These are phyloP conservation scores for Balansia obtecta DNA, from an alignment of 2,329 filamentous ascomycete species.

Conservation along the genomic window DNA sequence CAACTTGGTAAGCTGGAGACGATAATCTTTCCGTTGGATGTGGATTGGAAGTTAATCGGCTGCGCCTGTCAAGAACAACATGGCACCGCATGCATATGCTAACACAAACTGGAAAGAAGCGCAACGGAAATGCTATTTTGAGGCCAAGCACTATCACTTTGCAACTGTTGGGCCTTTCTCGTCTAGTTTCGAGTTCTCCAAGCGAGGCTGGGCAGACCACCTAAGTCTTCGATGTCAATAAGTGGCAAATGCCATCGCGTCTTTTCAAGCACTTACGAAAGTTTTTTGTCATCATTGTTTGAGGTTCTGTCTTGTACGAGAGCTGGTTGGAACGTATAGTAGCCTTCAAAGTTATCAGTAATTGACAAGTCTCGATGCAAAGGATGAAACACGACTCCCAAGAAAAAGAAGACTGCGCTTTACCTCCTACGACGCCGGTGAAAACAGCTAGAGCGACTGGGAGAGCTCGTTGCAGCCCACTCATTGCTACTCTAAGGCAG, in stretches of 20 bases:
- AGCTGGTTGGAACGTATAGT: conserved; percentile 25
- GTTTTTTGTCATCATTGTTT: conserved; percentile 1
- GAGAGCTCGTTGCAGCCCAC: conserved; percentile 21
- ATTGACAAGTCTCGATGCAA: neutral
- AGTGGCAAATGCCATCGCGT: neutral
- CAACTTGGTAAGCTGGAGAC: too few species aligned
- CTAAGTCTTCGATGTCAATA: neutral
- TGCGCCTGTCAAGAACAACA: too few species aligned
- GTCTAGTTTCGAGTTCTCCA: neutral
- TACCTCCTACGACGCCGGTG: conserved; percentile 25
- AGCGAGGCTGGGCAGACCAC: neutral
- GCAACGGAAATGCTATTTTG: neutral
- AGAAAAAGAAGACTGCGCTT: neutral
- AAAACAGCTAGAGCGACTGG: conserved; percentile 24
- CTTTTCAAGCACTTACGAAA: neutral
- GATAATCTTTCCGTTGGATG: too few species aligned
- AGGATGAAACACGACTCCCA: neutral
- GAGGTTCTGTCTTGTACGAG: conserved; percentile 14
- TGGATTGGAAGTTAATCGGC: too few species aligned
- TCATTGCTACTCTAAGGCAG: conserved; percentile 12
- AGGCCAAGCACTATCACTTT: neutral
- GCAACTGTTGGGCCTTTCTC: neutral
- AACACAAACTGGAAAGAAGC: neutral
- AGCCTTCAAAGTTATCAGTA: conserved; percentile 13
- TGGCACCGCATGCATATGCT: too few species aligned